phyloP scores from a whole-genome alignment of 2,329 filamentous ascomycete species.

The Hymenoscyphus albidus region DNA sequence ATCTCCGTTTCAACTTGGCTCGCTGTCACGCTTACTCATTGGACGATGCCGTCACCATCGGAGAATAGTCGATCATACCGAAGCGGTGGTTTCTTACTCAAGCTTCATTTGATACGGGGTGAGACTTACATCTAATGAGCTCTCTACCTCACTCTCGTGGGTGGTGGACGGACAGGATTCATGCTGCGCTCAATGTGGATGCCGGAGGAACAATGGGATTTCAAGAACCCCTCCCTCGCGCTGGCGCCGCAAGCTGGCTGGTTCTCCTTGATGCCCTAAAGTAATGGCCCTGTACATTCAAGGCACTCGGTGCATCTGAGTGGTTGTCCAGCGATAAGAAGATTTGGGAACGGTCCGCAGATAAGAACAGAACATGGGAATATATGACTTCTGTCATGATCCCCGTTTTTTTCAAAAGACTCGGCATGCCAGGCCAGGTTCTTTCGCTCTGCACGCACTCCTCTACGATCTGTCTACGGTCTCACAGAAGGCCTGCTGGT shows the following conservation, averaged over 20 bases:
- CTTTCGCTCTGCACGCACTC: neutral
- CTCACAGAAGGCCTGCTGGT: neutral
- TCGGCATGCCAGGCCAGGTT: neutral
- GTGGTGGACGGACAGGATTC: too few relatives aligned
- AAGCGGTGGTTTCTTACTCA: too few relatives aligned
- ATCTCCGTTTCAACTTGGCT: neutral
- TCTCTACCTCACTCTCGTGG: too few relatives aligned
- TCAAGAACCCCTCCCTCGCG: conserved; percentile 1
- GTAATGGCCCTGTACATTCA: neutral
- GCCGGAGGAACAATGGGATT: neutral
- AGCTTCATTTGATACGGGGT: too few relatives aligned
- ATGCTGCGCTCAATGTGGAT: neutral
- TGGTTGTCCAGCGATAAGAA: conserved; percentile 13
- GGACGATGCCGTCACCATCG: neutral
- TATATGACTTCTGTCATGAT: conserved; percentile 1
- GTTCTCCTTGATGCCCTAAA: neutral
- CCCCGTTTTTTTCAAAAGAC: neutral
- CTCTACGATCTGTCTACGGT: neutral
- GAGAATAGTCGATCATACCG: neutral
- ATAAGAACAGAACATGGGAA: conserved; percentile 9
- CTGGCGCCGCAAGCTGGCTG: neutral
- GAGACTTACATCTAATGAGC: too few relatives aligned
- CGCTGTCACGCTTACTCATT: neutral
- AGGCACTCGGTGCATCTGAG: conserved; percentile 11
- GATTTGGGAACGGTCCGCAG: conserved; percentile 7